phyloP scores from a whole-genome alignment of 345 rosid species.

The Hypericum perforatum region DNA sequence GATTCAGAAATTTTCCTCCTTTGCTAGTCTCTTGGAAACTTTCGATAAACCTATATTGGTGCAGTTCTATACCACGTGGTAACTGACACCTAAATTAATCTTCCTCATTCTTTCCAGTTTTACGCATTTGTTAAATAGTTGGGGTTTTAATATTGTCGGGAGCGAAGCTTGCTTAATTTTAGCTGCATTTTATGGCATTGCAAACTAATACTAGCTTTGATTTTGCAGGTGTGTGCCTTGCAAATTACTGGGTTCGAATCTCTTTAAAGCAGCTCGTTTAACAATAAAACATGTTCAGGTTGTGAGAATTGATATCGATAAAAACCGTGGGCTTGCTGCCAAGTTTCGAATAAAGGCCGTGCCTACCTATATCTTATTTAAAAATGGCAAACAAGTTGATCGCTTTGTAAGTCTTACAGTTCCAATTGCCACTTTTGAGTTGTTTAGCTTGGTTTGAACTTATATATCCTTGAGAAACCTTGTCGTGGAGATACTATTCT shows the following conservation, averaged over 20 bases:
- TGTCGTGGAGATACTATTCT: no score
- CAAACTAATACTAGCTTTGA: not conserved
- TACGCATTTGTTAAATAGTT: no score
- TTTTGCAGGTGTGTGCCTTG: constrained; percentile 93
- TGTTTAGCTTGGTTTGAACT: not conserved
- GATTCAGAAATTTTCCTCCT: constrained; percentile 60
- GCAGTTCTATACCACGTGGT: constrained; percentile 90
- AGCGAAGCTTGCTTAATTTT: no score
- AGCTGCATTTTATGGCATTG: no score
- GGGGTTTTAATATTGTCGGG: no score
- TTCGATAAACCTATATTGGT: constrained; percentile 69
- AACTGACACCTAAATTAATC: constrained; percentile 6
- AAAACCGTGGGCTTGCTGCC: constrained; percentile 69
- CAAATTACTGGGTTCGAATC: constrained; percentile 77
- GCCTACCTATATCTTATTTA: constrained; percentile 81
- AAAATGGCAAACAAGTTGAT: constrained; percentile 65
- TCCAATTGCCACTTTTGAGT: not conserved
- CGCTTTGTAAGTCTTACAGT: constrained; percentile 62
- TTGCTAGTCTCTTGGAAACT: constrained; percentile 58
- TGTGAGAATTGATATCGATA: constrained; percentile 87
- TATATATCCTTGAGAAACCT: no score
- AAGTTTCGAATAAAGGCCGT: constrained; percentile 63
- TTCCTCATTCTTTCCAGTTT: not conserved
- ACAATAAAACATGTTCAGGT: constrained; percentile 58
- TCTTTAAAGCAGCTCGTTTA: constrained; percentile 57